Evolutionary conservation across 2,329 filamentous ascomycete genomes (phyloP).

Genomic region (Venturiaceae sp.): DNA sequence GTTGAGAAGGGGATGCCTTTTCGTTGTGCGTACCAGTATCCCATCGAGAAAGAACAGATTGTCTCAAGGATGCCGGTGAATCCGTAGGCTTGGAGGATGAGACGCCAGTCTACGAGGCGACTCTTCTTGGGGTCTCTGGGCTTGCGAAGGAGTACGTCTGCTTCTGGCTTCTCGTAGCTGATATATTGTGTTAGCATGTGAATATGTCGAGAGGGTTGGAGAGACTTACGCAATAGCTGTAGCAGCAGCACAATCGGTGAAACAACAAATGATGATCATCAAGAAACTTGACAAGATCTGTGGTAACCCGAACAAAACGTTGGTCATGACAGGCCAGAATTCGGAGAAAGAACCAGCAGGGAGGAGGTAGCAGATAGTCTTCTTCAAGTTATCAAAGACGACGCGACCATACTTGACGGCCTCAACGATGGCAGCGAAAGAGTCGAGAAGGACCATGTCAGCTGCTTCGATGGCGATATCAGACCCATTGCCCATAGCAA

Average conservation of each 20-base stretch:
- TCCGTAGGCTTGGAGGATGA: constrained; percentile 64
- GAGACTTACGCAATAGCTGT: constrained; percentile 66
- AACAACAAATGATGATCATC: constrained; percentile 53
- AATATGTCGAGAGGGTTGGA: too few species aligned
- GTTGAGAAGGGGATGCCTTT: constrained; percentile 56
- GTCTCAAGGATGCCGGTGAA: constrained; percentile 50
- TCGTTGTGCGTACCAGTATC: constrained; percentile 33
- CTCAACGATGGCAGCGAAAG: constrained; percentile 61
- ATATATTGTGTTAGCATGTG: too few species aligned
- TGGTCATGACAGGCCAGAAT: constrained; percentile 67
- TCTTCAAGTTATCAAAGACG: constrained; percentile 71
- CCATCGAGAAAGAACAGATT: constrained; percentile 32
- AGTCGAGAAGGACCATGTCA: constrained; percentile 56
- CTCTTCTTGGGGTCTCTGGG: constrained; percentile 61
- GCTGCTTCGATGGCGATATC: constrained; percentile 54
- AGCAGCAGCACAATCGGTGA: constrained; percentile 67
- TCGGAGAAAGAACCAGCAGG: constrained; percentile 67
- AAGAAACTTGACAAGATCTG: constrained; percentile 65
- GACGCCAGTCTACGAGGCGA: constrained; percentile 61
- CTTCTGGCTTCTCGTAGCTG: constrained; percentile 68
- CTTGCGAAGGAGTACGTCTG: constrained; percentile 59
- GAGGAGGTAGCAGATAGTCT: constrained; percentile 64
- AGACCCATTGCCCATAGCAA: constrained; percentile 45
- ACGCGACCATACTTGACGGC: constrained; percentile 64
- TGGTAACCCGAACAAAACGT: constrained; percentile 61